These are phyloP conservation scores for Colletotrichum incanum DNA, from an alignment of 2,329 filamentous ascomycete species.

Conservation along the genomic window DNA sequence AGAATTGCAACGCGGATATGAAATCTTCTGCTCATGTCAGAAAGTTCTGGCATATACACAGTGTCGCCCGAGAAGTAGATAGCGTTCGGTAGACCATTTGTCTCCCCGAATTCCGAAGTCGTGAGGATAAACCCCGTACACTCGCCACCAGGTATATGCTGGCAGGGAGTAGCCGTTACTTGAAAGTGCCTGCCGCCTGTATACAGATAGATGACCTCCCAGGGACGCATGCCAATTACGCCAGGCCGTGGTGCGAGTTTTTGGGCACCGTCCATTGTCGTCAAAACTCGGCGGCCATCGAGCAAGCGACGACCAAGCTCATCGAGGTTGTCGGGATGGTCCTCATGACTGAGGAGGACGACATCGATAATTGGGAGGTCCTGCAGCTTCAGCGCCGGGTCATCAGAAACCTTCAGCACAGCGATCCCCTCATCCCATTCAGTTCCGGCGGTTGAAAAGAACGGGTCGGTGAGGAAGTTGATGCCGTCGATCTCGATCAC, in stretches of 20 bases:
- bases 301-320: slow-evolving; percentile 61
- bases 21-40: too few relatives aligned
- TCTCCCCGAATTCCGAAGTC: too few relatives aligned
- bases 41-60: too few relatives aligned
- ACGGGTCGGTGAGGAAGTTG: slow-evolving; percentile 62
- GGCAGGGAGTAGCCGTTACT: too few relatives aligned
- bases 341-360: slow-evolving; percentile 65
- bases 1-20: too few relatives aligned
- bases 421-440: slow-evolving; percentile 42
- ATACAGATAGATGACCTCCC: too few relatives aligned
- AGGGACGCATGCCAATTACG: slow-evolving; percentile 55
- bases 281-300: slow-evolving; percentile 62
- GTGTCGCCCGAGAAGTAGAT: too few relatives aligned
- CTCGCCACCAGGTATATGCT: too few relatives aligned
- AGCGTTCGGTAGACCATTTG: too few relatives aligned
- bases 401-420: slow-evolving; percentile 43
- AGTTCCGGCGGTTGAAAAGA: slow-evolving; percentile 56
- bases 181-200: too few relatives aligned
- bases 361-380: slow-evolving; percentile 62
- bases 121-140: too few relatives aligned
- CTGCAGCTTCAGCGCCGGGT: slow-evolving; percentile 55
- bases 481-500: slow-evolving; percentile 60
- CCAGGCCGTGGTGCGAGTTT: slow-evolving; percentile 60
- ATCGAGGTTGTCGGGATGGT: slow-evolving; percentile 66
- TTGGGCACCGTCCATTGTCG: slow-evolving; percentile 60